Evolutionary conservation across 441 rosid genomes (phyloP).

Genomic region (Corymbia calophylla): DNA sequence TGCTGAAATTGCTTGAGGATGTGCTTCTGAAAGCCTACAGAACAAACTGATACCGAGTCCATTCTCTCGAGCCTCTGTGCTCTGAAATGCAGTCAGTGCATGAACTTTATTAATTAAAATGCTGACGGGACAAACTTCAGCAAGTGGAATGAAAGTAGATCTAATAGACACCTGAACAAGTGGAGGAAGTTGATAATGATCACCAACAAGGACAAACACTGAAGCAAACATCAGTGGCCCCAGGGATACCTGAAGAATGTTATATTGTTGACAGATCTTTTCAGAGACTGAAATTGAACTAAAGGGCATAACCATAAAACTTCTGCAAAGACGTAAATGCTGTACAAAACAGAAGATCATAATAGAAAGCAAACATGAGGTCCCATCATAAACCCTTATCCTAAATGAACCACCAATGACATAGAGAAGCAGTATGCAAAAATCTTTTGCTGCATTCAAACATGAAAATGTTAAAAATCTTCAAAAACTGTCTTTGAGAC

Average conservation of each 20-base stretch:
- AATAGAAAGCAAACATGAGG: not conserved
- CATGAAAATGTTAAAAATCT: not conserved
- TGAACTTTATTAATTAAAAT: conserved; percentile 6
- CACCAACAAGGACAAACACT: conserved; percentile 94
- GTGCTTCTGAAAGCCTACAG: conserved; percentile 95
- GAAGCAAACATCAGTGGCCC: conserved; percentile 92
- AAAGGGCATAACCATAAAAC: not conserved
- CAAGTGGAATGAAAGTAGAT: not conserved
- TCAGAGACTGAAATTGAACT: not conserved
- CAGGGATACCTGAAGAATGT: conserved; percentile 55
- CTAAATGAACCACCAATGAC: not conserved
- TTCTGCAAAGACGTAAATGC: not conserved
- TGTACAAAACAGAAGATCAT: not conserved
- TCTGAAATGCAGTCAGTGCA: conserved; percentile 37
- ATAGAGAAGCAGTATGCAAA: not conserved
- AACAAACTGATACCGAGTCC: conserved; percentile 97
- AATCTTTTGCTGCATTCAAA: not conserved
- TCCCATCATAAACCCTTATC: not conserved
- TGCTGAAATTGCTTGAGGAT: conserved; percentile 95
- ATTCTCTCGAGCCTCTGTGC: conserved; percentile 90
- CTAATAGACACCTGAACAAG: conserved; percentile 64
- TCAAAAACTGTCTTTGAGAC: not conserved
- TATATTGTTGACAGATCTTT: not conserved
- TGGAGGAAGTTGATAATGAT: conserved; percentile 98
- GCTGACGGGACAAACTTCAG: conserved; percentile 1